Evolutionary conservation across 2,329 filamentous ascomycete species (phyloP).

Genomic region (Aureobasidium sp.): DNA sequence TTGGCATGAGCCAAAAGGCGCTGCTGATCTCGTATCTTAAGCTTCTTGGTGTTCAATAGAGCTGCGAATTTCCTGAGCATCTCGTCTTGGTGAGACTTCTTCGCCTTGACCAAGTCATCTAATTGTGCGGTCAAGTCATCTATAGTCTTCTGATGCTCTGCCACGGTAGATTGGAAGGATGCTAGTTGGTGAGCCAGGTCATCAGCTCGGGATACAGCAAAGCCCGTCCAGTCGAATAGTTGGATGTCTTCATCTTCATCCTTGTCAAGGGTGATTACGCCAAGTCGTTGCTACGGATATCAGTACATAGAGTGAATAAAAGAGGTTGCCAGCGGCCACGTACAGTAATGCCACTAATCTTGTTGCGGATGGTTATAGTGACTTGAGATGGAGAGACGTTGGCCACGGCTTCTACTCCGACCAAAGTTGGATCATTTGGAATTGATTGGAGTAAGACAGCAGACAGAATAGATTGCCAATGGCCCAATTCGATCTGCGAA

Average conservation of each 20-base stretch:
- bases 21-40: slow-evolving; percentile 69
- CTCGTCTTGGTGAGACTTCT: slow-evolving; percentile 58
- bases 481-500: slow-evolving; percentile 50
- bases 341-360: slow-evolving; percentile 62
- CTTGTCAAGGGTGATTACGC: slow-evolving; percentile 51
- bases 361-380: slow-evolving; percentile 58
- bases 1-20: slow-evolving; percentile 53
- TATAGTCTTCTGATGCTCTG: slow-evolving; percentile 49
- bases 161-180: slow-evolving; percentile 28
- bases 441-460: slow-evolving; percentile 46
- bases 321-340: slow-evolving; percentile 21
- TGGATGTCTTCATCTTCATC: slow-evolving; percentile 54
- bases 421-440: slow-evolving; percentile 37
- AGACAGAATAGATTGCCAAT: slow-evolving; percentile 59
- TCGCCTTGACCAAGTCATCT: slow-evolving; percentile 58
- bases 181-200: slow-evolving; percentile 32
- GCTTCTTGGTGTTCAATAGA: slow-evolving; percentile 71
- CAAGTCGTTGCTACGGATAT: slow-evolving; percentile 56
- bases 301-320: background rate
- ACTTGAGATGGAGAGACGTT: slow-evolving; percentile 43
- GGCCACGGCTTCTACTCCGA: slow-evolving; percentile 53
- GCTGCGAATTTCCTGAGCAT: slow-evolving; percentile 63
- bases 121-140: slow-evolving; percentile 55
- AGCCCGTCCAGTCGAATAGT: slow-evolving; percentile 61
- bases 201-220: slow-evolving; percentile 42